Percentiles rank a stretch among this genome's conserved stretches.
phyloP scores from a whole-genome alignment of 805 yeast species.

The Candida ulmi region DNA sequence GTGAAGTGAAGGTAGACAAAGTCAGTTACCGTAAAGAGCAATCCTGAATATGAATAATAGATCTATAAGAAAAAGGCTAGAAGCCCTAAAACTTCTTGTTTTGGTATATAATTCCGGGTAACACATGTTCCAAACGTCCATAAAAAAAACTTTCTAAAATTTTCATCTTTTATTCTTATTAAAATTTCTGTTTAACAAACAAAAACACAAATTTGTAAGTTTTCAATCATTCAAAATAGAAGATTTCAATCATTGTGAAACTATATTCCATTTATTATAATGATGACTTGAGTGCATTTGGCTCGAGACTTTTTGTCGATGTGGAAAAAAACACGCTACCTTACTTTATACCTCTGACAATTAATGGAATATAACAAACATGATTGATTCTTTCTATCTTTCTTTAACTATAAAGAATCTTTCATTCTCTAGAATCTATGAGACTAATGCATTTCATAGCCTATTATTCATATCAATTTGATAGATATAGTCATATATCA shows the following conservation, averaged over 20 bases:
- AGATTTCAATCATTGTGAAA: background rate
- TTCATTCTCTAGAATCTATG: background rate
- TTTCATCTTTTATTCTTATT: background rate
- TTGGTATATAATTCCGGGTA: background rate
- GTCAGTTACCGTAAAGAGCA: conserved; percentile 57
- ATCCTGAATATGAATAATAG: conserved; percentile 5
- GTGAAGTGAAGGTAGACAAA: conserved; percentile 88
- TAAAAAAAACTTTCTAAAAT: background rate
- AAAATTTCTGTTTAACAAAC: no score
- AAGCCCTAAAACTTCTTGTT: no score
- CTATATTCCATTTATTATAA: conserved; percentile 1
- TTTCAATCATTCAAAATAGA: background rate
- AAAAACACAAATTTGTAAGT: background rate
- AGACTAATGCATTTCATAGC: background rate
- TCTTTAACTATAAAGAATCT: background rate
- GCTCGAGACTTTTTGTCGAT: conserved; percentile 96
- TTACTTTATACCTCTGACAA: conserved; percentile 60
- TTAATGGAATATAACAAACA: background rate
- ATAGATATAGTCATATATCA: background rate
- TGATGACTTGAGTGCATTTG: conserved; percentile 85
- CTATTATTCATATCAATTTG: background rate
- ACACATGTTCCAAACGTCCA: no score
- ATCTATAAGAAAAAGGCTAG: no score
- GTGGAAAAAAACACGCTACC: conserved; percentile 99
- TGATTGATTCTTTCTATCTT: background rate